Conservation (phyloP, 2,329 filamentous ascomycete species). For the Diaporthe sp. region DNA sequence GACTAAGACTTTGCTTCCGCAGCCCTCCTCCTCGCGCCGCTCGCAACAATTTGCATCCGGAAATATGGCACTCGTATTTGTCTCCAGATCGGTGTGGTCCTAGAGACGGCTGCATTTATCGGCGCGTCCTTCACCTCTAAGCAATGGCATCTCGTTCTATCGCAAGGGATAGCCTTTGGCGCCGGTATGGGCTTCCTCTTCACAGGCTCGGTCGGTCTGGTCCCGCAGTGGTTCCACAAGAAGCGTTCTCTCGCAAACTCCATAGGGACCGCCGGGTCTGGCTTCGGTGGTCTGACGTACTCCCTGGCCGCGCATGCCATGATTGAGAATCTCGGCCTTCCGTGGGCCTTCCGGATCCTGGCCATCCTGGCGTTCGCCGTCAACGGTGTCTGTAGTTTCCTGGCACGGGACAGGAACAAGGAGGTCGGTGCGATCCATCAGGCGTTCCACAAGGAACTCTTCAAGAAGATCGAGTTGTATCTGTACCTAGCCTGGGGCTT, state of each 20-base stretch:
- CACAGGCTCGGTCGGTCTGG: slow-evolving; percentile 74
- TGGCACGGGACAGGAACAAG: slow-evolving; percentile 80
- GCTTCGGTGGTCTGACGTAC: slow-evolving; percentile 80
- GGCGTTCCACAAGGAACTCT: slow-evolving; percentile 74
- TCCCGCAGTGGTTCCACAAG: slow-evolving; percentile 81
- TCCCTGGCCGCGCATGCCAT: slow-evolving; percentile 76
- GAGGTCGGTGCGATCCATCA: slow-evolving; percentile 75
- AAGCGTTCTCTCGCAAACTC: slow-evolving; percentile 78
- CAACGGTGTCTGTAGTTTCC: slow-evolving; percentile 71
- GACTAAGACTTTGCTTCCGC: slow-evolving; percentile 46
- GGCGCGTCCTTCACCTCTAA: slow-evolving; percentile 76
- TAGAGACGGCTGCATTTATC: slow-evolving; percentile 75
- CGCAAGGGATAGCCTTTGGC: slow-evolving; percentile 83
- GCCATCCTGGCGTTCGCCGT: slow-evolving; percentile 74
- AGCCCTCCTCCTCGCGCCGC: slow-evolving; percentile 76
- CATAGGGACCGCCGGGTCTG: slow-evolving; percentile 76
- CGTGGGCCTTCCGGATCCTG: slow-evolving; percentile 76
- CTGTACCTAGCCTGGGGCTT: slow-evolving; percentile 76
- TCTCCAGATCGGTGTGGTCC: slow-evolving; percentile 72
- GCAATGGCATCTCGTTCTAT: slow-evolving; percentile 83
- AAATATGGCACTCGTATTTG: slow-evolving; percentile 73
- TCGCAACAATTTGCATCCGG: slow-evolving; percentile 73
- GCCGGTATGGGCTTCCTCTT: slow-evolving; percentile 83
- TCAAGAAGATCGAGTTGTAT: slow-evolving; percentile 72
- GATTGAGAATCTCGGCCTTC: slow-evolving; percentile 72